A percentile compares a stretch with the other conserved stretches of the same genome.
These are phyloP conservation scores for Schwanniomyces pseudopolymorphus DNA, from an alignment of 805 yeast species.

Conservation along the genomic window DNA sequence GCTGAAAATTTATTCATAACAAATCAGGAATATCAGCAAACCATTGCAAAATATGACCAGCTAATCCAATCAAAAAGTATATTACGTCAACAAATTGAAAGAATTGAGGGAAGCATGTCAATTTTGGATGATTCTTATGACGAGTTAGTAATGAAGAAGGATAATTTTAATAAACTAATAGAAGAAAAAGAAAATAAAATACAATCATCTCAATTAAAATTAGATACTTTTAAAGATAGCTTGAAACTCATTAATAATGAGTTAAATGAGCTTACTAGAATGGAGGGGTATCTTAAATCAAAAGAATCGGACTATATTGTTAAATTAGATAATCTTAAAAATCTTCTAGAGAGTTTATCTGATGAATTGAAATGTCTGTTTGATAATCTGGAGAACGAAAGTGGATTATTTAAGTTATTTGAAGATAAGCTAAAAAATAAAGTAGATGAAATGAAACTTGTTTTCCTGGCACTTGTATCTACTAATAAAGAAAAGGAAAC, in stretches of 20 bases:
- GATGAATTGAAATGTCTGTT: constrained; percentile 1
- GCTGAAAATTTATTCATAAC: constrained; percentile 66
- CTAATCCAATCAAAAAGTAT: constrained; percentile 48
- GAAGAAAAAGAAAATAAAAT: constrained; percentile 16
- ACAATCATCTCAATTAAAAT: constrained; percentile 9
- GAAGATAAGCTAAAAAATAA: constrained; percentile 5
- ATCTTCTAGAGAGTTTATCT: background rate
- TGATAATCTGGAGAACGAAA: background rate
- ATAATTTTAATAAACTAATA: constrained; percentile 26
- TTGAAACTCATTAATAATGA: background rate
- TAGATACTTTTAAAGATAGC: constrained; percentile 16
- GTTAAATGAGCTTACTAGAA: constrained; percentile 34
- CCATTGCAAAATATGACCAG: constrained; percentile 61
- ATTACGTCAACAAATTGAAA: constrained; percentile 48
- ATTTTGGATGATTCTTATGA: constrained; percentile 42
- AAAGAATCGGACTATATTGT: constrained; percentile 35
- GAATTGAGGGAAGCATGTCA: constrained; percentile 49
- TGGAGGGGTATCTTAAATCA: constrained; percentile 57
- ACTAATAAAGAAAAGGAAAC: constrained; percentile 8
- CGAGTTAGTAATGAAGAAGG: constrained; percentile 25
- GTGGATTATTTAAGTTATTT: background rate
- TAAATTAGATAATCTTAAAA: constrained; percentile 18
- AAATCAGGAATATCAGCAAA: constrained; percentile 79
- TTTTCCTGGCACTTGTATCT: constrained; percentile 4
- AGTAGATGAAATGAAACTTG: constrained; percentile 1